These are phyloP conservation scores for Bolboschoenoplectus hybrid DNA, from an alignment of 202 grass and related monocot genomes.

Conservation along the genomic window DNA sequence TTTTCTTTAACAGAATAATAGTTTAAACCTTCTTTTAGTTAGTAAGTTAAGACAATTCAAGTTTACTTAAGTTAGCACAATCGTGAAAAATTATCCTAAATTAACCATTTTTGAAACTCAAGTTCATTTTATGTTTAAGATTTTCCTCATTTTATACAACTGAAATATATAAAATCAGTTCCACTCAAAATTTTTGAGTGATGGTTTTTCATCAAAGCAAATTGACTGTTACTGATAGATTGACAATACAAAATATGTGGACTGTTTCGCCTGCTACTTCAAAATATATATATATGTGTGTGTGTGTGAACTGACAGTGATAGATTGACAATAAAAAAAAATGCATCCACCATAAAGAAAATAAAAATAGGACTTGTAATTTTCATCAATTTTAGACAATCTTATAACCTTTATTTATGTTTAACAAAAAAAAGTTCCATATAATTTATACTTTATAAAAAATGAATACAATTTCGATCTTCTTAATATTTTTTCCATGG, in stretches of 20 bases:
- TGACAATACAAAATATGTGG: background rate
- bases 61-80: conserved; percentile 9
- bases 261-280: no score
- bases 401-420: background rate
- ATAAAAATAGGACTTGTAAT: background rate
- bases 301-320: background rate
- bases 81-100: background rate
- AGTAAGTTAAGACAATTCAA: conserved; percentile 20
- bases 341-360: background rate
- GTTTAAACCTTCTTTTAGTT: background rate
- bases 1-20: background rate
- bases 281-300: no score
- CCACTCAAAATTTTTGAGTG: background rate
- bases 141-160: no score
- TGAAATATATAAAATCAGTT: background rate
- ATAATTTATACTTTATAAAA: no score
- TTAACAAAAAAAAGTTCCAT: no score
- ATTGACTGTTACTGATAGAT: background rate
- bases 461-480: no score
- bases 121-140: background rate
- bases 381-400: background rate
- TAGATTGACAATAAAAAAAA: background rate
- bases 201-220: background rate
- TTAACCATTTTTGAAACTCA: background rate
- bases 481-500: no score